Base-by-base conservation (phyloP, 2,329 filamentous ascomycete genomes). In the Chaetomium sp. region DNA sequence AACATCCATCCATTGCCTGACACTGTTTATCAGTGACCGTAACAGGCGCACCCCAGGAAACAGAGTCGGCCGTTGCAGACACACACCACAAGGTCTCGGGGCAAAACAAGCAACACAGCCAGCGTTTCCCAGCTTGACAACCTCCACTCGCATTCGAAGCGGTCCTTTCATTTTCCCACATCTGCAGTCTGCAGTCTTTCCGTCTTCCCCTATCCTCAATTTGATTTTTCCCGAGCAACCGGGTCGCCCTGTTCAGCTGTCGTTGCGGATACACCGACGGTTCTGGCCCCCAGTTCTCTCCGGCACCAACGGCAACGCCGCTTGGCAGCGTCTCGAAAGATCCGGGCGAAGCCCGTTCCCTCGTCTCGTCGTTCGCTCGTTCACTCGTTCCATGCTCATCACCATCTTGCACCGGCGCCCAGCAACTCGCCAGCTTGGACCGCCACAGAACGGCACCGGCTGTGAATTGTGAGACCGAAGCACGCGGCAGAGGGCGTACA, bases 401-500 rank as follows among this genome's bases (percentile, higher is more conserved):
- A n/a, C 45, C 33, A 42, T 47, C 27, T 60, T 29, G 53, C 53
- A 62, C 35, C 51, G 50, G 51, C 62, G 56, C 69, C 57, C 62
- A 66, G 61, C 63, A 55, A n/a, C 64, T 67, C 64, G 53, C 62
- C 64, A 64, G 56, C 55, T 56, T 55, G 59, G 47, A 42, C 21
- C 49, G 60, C 54, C 66, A 51, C 60, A 57, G 60, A 62, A 57
- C 57, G 35, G 59, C 51, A 57, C 65, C 55, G 53, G 63, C 60
- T 54, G 64, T 58, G 57, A 53, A 65, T 57, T 61, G 59, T 60
- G 47, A 67, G 50, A 64, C 60, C 50, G 59, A 65, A 67, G 62
- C 64, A 69, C 67, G 64, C 69, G 62, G 67, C 35, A 65, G 60
- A 64, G 38, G 56, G 60, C 54, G 65, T 57, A 68, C 63, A 63